phyloP scores from a whole-genome alignment of 257 asterid genomes.

The Nicotiana otophora region DNA sequence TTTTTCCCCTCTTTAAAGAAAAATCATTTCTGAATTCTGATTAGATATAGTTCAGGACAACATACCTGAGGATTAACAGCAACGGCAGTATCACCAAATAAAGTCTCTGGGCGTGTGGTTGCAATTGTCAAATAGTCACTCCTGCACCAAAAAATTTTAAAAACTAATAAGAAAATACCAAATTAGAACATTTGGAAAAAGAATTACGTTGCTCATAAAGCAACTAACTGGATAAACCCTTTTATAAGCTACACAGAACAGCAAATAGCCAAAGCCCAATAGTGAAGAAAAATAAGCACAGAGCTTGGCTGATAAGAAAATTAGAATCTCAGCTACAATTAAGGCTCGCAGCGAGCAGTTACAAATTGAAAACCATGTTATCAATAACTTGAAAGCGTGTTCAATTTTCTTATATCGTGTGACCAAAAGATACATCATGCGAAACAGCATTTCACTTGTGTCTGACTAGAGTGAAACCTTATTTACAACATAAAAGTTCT shows the following conservation, averaged over 20 bases:
- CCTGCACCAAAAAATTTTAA: slow-evolving; percentile 30
- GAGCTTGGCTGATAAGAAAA: background rate
- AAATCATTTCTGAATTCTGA: background rate
- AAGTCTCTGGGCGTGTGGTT: slow-evolving; percentile 97
- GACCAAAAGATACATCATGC: background rate
- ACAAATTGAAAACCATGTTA: background rate
- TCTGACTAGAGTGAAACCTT: background rate
- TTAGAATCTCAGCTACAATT: background rate
- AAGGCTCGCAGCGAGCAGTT: background rate
- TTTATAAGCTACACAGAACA: background rate
- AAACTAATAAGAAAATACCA: background rate
- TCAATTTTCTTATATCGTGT: background rate
- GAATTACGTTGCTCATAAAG: background rate
- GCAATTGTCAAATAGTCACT: slow-evolving; percentile 88
- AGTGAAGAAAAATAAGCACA: background rate
- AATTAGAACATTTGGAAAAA: background rate
- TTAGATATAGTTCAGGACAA: slow-evolving; percentile 2
- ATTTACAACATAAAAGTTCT: background rate
- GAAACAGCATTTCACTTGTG: background rate
- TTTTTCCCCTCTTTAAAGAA: background rate
- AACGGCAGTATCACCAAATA: slow-evolving; percentile 93
- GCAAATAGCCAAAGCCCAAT: background rate
- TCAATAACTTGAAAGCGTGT: background rate
- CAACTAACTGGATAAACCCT: background rate
- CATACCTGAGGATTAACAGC: slow-evolving; percentile 92